These are phyloP conservation scores for Fomitopsis pinicola DNA, from an alignment of 1,284 basidiomycete species.

Conservation along the genomic window DNA sequence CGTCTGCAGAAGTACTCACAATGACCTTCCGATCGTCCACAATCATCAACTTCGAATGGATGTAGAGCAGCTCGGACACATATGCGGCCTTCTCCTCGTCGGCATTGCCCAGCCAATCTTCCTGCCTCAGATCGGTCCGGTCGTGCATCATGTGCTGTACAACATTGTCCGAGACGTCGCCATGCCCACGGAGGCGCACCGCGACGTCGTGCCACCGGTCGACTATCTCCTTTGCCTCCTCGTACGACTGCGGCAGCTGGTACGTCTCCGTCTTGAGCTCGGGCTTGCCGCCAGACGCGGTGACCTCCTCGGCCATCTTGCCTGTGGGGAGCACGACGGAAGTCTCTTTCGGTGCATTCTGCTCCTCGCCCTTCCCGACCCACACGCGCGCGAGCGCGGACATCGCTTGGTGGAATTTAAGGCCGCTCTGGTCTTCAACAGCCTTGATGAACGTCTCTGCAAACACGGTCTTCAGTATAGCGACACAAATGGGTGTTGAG, in stretches of 20 bases:
- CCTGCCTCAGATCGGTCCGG: slow-evolving; percentile 54
- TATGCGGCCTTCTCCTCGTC: slow-evolving; percentile 79
- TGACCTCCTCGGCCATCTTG: slow-evolving; percentile 31
- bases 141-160: slow-evolving; percentile 74
- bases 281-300: slow-evolving; percentile 34
- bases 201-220: slow-evolving; percentile 65
- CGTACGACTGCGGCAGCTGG: slow-evolving; percentile 58
- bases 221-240: slow-evolving; percentile 64
- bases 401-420: slow-evolving; percentile 82
- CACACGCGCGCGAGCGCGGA: slow-evolving; percentile 84
- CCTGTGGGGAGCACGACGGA: slow-evolving; percentile 46
- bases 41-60: slow-evolving; percentile 87
- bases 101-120: slow-evolving; percentile 79
- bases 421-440: slow-evolving; percentile 73
- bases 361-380: slow-evolving; percentile 51
- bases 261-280: slow-evolving; percentile 56
- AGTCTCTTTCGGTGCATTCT: slow-evolving; percentile 45
- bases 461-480: not conserved
- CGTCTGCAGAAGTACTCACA: slow-evolving; percentile 38
- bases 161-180: slow-evolving; percentile 67
- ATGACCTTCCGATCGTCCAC: slow-evolving; percentile 89
- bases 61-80: slow-evolving; percentile 79
- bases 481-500: not conserved
- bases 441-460: slow-evolving; percentile 54
- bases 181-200: slow-evolving; percentile 47